Percentiles rank a stretch among this genome's conserved stretches.
Evolutionary conservation across 768 basidiomycete genomes (phyloP).

Genomic region (Trametes maxima): DNA sequence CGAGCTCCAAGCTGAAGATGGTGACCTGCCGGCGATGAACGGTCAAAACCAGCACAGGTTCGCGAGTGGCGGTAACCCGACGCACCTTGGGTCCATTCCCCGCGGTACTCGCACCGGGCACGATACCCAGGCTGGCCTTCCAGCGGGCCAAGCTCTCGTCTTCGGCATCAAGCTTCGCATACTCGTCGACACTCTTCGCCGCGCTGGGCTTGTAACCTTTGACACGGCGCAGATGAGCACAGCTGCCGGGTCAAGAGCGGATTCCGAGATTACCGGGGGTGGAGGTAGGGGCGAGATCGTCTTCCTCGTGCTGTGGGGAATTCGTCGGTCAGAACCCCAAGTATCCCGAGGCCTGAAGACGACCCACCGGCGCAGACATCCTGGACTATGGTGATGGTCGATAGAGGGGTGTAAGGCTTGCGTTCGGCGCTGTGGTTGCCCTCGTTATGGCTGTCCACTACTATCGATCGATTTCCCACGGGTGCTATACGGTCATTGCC

Average conservation of each 20-base stretch:
- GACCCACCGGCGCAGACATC: slow-evolving; percentile 56
- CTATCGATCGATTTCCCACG: slow-evolving; percentile 75
- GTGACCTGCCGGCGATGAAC: slow-evolving; percentile 52
- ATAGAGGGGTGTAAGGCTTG: slow-evolving; percentile 19
- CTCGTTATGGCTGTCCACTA: slow-evolving; percentile 28
- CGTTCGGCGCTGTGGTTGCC: slow-evolving; percentile 24
- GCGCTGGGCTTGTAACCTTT: slow-evolving; percentile 76
- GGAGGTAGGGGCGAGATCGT: slow-evolving; percentile 64
- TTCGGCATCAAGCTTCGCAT: slow-evolving; percentile 81
- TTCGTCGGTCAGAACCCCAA: slow-evolving; percentile 1
- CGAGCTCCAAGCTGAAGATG: slow-evolving; percentile 75
- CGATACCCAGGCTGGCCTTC: slow-evolving; percentile 93
- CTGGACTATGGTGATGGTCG: slow-evolving; percentile 31
- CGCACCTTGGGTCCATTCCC: slow-evolving; percentile 67
- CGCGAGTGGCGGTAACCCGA: slow-evolving; percentile 3
- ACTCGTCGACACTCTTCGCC: slow-evolving; percentile 77
- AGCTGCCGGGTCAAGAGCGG: background rate
- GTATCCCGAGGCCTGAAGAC: background rate
- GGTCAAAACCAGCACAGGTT: slow-evolving; percentile 4
- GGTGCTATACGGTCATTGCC: slow-evolving; percentile 49
- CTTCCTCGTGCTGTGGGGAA: slow-evolving; percentile 58
- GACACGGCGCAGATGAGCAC: slow-evolving; percentile 1
- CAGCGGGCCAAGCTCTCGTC: slow-evolving; percentile 94
- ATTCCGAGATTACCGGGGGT: slow-evolving; percentile 60
- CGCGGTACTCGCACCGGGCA: slow-evolving; percentile 48